Percentiles rank a stretch among this genome's conserved stretches.
phyloP scores from a whole-genome alignment of 176 grass and related monocot species.

The Pharus latifolius region DNA sequence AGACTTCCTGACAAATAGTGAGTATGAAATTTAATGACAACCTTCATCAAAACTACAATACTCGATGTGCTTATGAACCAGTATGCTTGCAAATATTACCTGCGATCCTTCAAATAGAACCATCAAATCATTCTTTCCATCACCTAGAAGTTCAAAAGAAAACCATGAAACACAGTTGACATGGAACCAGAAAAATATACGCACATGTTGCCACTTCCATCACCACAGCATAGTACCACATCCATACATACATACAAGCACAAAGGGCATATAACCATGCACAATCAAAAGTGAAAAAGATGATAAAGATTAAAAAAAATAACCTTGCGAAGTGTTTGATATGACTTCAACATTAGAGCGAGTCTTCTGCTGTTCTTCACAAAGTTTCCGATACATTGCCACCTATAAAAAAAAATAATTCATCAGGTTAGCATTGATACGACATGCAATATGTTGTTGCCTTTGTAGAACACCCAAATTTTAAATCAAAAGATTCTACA shows the following conservation, averaged over 20 bases:
- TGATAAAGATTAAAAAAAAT: background rate
- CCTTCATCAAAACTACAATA: background rate
- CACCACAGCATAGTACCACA: background rate
- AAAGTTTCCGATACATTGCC: constrained; percentile 87
- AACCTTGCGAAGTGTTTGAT: constrained; percentile 45
- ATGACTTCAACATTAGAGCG: constrained; percentile 34
- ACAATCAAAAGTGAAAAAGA: background rate
- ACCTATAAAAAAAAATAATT: constrained; percentile 36
- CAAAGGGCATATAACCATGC: background rate
- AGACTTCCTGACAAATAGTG: constrained; percentile 36
- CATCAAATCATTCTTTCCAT: constrained; percentile 63
- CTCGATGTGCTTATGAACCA: background rate
- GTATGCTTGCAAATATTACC: constrained; percentile 37
- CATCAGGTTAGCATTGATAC: background rate
- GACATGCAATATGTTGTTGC: background rate
- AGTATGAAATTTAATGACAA: constrained; percentile 7
- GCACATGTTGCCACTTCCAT: background rate
- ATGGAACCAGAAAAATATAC: background rate
- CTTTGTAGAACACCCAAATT: background rate
- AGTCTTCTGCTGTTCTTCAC: constrained; percentile 77
- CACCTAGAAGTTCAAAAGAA: constrained; percentile 35
- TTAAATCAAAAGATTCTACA: background rate
- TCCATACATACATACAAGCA: background rate
- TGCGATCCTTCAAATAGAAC: constrained; percentile 80
- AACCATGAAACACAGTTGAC: background rate